A percentile compares a stretch with the other conserved stretches of the same genome.
phyloP scores from a whole-genome alignment of 2,329 filamentous ascomycete genomes.

The Penicillium sp. region DNA sequence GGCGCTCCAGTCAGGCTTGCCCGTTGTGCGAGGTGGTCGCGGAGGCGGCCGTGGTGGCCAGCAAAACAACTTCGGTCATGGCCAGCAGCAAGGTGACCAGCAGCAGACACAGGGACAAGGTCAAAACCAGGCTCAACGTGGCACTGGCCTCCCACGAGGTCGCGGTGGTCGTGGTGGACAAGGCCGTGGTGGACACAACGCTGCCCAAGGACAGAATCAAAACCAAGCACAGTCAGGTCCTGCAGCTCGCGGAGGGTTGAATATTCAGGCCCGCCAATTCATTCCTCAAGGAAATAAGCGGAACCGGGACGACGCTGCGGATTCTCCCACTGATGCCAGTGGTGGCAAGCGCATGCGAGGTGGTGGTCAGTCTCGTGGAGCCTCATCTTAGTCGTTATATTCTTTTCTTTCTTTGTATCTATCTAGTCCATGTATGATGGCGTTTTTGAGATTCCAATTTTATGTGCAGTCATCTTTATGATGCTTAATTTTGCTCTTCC shows the following conservation, averaged over 20 bases:
- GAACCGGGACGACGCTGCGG: conserved; percentile 52
- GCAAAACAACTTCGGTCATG: conserved; percentile 28
- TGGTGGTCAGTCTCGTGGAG: conserved; percentile 35
- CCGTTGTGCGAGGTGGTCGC: conserved; percentile 44
- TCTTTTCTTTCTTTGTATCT: conserved; percentile 18
- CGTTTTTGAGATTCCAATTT: conserved; percentile 2
- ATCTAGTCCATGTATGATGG: conserved; percentile 21
- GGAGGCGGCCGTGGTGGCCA: conserved; percentile 39
- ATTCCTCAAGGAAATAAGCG: conserved; percentile 59
- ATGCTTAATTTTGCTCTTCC: not conserved
- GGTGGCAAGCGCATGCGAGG: conserved; percentile 51
- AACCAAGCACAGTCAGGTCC: conserved; percentile 22
- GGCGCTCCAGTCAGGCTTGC: conserved; percentile 46
- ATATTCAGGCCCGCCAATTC: conserved; percentile 54
- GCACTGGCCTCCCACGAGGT: conserved; percentile 45
- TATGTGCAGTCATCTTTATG: not conserved
- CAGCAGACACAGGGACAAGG: conserved; percentile 27
- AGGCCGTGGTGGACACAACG: conserved; percentile 42
- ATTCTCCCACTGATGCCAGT: conserved; percentile 38
- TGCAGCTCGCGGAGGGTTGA: conserved; percentile 1
- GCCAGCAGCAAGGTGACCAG: conserved; percentile 31
- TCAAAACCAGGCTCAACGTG: conserved; percentile 31
- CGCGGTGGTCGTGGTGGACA: conserved; percentile 43
- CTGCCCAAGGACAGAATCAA: conserved; percentile 18
- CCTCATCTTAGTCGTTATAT: conserved; percentile 11